Evolutionary conservation across 2,329 filamentous ascomycete species (phyloP).

Genomic region (Arthrobotrys sphaeroides): DNA sequence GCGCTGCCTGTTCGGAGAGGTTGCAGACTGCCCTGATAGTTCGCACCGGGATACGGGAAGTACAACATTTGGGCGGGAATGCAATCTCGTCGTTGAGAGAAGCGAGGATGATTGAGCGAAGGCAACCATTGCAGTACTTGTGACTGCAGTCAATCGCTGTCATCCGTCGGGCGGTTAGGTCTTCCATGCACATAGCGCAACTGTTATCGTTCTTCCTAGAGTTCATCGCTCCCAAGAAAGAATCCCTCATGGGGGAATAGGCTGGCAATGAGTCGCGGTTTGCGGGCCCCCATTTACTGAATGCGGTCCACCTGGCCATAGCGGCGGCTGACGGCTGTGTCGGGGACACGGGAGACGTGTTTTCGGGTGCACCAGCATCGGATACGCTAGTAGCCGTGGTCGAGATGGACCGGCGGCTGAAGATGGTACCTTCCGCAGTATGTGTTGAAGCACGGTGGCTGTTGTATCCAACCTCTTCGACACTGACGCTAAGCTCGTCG

Average conservation of each 20-base stretch:
- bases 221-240: constrained; percentile 25
- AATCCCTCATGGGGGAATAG: constrained; percentile 49
- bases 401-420: constrained; percentile 43
- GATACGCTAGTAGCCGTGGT: constrained; percentile 52
- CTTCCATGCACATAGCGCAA: constrained; percentile 52
- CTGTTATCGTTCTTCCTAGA: constrained; percentile 32
- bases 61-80: constrained; percentile 52
- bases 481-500: constrained; percentile 35
- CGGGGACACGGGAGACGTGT: constrained; percentile 38
- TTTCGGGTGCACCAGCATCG: constrained; percentile 43
- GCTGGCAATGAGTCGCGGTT: constrained; percentile 46
- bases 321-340: constrained; percentile 44
- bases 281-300: constrained; percentile 47
- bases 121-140: constrained; percentile 45
- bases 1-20: constrained; percentile 36
- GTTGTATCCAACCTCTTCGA: constrained; percentile 49
- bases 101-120: constrained; percentile 42
- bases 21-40: constrained; percentile 37
- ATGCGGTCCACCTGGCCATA: constrained; percentile 49
- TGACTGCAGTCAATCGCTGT: constrained; percentile 41
- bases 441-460: constrained; percentile 50
- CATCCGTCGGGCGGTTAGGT: constrained; percentile 35
- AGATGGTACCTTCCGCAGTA: constrained; percentile 50
- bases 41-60: constrained; percentile 39
- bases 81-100: constrained; percentile 48